phyloP scores from a whole-genome alignment of 495 filamentous ascomycete species.

The Zalerion maritima region DNA sequence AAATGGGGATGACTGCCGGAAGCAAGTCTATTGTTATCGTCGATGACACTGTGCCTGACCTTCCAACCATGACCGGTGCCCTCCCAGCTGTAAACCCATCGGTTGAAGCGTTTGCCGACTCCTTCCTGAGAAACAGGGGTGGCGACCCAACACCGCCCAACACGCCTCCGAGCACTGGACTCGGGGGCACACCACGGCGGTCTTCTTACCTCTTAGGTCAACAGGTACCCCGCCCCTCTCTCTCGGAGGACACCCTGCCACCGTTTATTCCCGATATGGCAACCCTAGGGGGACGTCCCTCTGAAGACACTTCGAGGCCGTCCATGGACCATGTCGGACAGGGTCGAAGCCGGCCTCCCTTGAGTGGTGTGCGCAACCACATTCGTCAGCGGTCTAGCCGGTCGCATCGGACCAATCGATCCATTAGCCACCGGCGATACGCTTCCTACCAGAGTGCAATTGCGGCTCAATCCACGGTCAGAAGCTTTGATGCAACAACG shows the following conservation, averaged over 20 bases:
- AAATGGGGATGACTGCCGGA: slow-evolving; percentile 50
- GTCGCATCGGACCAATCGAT: slow-evolving; percentile 23
- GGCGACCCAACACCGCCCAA: slow-evolving; percentile 37
- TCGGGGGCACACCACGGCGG: slow-evolving; percentile 28
- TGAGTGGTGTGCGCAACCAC: slow-evolving; percentile 21
- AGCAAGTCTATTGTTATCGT: slow-evolving; percentile 84
- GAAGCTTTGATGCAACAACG: slow-evolving; percentile 44
- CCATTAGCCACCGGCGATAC: slow-evolving; percentile 25
- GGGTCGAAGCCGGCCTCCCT: slow-evolving; percentile 14
- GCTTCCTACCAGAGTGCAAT: slow-evolving; percentile 64
- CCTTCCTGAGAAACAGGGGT: slow-evolving; percentile 26
- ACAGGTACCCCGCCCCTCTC: slow-evolving; percentile 17
- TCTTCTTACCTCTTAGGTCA: slow-evolving; percentile 37
- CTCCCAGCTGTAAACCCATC: slow-evolving; percentile 28
- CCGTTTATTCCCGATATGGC: slow-evolving; percentile 25
- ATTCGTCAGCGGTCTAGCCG: slow-evolving; percentile 23
- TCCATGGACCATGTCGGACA: slow-evolving; percentile 19
- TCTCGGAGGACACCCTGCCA: slow-evolving; percentile 19
- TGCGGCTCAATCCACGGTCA: slow-evolving; percentile 39
- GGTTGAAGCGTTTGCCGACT: slow-evolving; percentile 33
- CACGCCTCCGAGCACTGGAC: slow-evolving; percentile 30
- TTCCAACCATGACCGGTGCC: slow-evolving; percentile 31
- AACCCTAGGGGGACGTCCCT: slow-evolving; percentile 13
- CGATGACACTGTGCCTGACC: slow-evolving; percentile 45
- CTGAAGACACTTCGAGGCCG: slow-evolving; percentile 14